Conservation (phyloP, 805 yeast genomes). For the Hanseniaspora osmophila region DNA sequence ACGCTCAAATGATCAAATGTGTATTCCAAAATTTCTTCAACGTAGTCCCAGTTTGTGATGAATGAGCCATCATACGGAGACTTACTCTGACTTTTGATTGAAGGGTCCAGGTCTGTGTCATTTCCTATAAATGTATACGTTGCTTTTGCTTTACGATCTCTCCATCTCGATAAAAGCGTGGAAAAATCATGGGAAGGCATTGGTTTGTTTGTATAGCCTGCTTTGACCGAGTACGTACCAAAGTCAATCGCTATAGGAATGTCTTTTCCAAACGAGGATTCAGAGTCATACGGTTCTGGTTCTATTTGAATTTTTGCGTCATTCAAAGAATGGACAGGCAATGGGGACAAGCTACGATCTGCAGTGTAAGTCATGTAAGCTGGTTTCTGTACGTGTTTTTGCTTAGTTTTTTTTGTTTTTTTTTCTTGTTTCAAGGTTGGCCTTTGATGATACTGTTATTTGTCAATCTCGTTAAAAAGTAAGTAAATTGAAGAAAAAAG, state of each 20-base stretch:
- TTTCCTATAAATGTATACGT: conserved; percentile 67
- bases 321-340: conserved; percentile 14
- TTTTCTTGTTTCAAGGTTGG: too few relatives aligned
- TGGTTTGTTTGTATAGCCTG: conserved; percentile 38
- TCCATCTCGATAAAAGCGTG: conserved; percentile 50
- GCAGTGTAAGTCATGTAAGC: not conserved
- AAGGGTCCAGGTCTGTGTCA: conserved; percentile 60
- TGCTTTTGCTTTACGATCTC: conserved; percentile 59
- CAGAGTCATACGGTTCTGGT: conserved; percentile 21
- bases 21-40: conserved; percentile 74
- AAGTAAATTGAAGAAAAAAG: too few relatives aligned
- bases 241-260: conserved; percentile 82
- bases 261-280: conserved; percentile 11
- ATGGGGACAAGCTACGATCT: conserved; percentile 14
- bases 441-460: too few relatives aligned
- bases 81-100: conserved; percentile 52
- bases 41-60: conserved; percentile 83
- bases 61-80: conserved; percentile 80
- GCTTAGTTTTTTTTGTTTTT: not conserved
- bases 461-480: too few relatives aligned
- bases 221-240: conserved; percentile 49
- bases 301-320: conserved; percentile 19
- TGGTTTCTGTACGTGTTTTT: not conserved
- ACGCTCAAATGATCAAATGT: conserved; percentile 71
- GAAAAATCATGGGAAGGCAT: conserved; percentile 56